phyloP scores from a whole-genome alignment of 1,284 basidiomycete species.

The Trichosporon sp. region DNA sequence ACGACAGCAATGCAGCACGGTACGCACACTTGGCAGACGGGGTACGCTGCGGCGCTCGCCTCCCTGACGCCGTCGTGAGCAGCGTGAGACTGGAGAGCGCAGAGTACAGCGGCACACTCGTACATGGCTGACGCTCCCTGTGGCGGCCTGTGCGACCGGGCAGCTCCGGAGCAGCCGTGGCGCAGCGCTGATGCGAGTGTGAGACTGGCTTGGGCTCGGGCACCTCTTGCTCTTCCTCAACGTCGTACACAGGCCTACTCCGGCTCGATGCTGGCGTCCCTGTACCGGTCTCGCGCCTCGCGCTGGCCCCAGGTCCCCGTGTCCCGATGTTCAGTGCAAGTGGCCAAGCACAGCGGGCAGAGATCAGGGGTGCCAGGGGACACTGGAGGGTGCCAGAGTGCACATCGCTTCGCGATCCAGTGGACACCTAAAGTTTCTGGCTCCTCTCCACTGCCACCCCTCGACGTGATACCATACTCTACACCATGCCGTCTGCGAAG shows the following conservation, averaged over 20 bases:
- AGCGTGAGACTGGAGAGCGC: no score
- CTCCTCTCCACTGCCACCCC: not conserved
- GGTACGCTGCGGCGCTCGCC: not conserved
- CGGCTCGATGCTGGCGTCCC: no score
- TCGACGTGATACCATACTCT: no score
- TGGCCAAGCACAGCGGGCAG: not conserved
- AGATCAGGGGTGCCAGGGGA: not conserved
- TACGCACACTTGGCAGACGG: not conserved
- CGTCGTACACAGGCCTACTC: no score
- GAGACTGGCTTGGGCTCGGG: not conserved
- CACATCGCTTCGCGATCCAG: no score
- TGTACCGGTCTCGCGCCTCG: no score
- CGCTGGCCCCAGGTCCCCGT: no score
- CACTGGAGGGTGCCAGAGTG: no score
- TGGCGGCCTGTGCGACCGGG: not conserved
- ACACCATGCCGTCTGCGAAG: slow-evolving; percentile 21
- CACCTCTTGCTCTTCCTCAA: no score
- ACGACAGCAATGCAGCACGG: not conserved
- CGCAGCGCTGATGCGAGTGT: not conserved
- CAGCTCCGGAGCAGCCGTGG: not conserved
- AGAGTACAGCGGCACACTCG: no score
- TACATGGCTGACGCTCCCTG: not conserved
- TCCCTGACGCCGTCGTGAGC: not conserved
- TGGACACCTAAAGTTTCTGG: not conserved
- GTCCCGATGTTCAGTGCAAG: no score